These are phyloP conservation scores for Termitomyces sp. DNA, from an alignment of 768 basidiomycete genomes.

Conservation along the genomic window DNA sequence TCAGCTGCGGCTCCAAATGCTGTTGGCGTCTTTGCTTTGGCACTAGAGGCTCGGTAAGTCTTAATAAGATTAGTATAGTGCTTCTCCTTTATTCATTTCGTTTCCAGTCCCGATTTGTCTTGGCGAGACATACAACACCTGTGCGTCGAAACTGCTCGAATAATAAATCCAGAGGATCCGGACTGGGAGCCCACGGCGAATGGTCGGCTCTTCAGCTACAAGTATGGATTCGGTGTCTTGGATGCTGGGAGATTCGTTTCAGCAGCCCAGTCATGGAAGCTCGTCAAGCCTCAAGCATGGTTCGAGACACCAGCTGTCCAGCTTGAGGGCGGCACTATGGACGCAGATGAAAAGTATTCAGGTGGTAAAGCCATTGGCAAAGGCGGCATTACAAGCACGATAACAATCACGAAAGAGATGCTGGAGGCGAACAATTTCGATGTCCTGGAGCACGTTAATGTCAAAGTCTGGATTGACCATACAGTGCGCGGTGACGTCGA, in stretches of 20 bases:
- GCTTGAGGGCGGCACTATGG: constrained; percentile 55
- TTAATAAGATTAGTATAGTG: background rate
- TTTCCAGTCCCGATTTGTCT: constrained; percentile 76
- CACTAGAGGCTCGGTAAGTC: constrained; percentile 74
- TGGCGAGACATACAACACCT: constrained; percentile 97
- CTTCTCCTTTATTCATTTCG: constrained; percentile 2
- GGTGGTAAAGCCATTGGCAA: constrained; percentile 64
- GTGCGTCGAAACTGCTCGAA: constrained; percentile 66
- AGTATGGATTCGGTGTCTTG: constrained; percentile 91
- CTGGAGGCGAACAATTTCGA: constrained; percentile 77
- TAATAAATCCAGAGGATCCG: constrained; percentile 83
- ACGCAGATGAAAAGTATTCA: constrained; percentile 40
- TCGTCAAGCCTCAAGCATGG: constrained; percentile 95
- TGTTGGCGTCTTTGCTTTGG: constrained; percentile 88
- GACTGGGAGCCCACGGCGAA: constrained; percentile 86
- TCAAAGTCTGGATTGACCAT: constrained; percentile 93
- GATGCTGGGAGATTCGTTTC: constrained; percentile 81
- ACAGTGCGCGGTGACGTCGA: constrained; percentile 85
- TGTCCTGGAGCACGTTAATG: constrained; percentile 84
- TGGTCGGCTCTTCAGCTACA: constrained; percentile 71
- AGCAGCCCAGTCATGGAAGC: constrained; percentile 74
- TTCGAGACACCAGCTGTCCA: constrained; percentile 70
- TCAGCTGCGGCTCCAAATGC: constrained; percentile 98
- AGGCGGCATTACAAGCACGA: constrained; percentile 59
- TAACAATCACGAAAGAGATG: constrained; percentile 62